Conservation (phyloP, 371 early-diverging fungal species). For the Funneliformis caledonium region DNA sequence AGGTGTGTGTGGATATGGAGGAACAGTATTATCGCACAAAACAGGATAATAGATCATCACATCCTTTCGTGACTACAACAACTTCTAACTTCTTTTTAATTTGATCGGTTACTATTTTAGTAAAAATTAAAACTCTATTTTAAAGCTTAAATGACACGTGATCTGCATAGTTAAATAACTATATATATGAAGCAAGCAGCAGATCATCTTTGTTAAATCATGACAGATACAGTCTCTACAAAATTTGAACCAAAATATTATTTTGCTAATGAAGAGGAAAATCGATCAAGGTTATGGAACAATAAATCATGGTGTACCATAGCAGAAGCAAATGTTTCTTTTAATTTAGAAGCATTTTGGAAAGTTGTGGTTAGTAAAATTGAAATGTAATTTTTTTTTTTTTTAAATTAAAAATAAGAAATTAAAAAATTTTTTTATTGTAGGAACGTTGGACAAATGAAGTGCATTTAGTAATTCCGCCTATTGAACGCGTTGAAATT, state of each 20-base stretch:
- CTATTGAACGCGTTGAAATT: slow-evolving; percentile 64
- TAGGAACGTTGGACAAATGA: slow-evolving; percentile 71
- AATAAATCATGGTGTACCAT: background rate
- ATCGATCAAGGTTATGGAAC: background rate
- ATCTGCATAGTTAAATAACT: too few species aligned
- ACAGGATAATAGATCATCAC: too few species aligned
- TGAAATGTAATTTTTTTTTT: background rate
- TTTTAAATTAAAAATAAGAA: background rate
- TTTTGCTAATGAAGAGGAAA: slow-evolving; percentile 43
- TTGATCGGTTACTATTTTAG: too few species aligned
- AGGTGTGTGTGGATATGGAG: too few species aligned
- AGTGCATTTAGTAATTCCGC: slow-evolving; percentile 73
- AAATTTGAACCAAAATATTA: slow-evolving; percentile 43
- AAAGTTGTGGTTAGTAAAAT: slow-evolving; percentile 49
- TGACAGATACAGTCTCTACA: too few species aligned
- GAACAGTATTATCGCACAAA: too few species aligned
- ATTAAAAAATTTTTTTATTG: background rate
- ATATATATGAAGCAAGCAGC: too few species aligned
- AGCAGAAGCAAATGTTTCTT: slow-evolving; percentile 42
- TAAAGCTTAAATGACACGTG: too few species aligned
- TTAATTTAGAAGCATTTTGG: slow-evolving; percentile 48
- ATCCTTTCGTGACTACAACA: too few species aligned
- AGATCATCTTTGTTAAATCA: too few species aligned
- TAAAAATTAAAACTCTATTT: too few species aligned
- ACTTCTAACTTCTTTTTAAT: too few species aligned